phyloP scores from a whole-genome alignment of 169 alveolate genomes.

The Cystoisospora suis region DNA sequence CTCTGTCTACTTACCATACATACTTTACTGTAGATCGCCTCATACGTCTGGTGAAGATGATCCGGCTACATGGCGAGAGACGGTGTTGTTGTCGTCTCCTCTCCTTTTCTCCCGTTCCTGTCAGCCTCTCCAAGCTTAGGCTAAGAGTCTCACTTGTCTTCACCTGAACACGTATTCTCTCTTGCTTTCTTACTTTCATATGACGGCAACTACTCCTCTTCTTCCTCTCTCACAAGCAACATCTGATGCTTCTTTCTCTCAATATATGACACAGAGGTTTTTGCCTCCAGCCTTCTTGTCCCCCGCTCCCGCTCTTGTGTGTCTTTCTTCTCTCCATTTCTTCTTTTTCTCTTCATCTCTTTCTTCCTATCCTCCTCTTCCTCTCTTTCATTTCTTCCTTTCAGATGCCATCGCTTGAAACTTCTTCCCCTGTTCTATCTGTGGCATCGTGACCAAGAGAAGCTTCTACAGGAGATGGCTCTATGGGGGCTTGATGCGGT shows the following conservation, averaged over 20 bases:
- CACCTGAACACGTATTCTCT: no score
- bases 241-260: no score
- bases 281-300: no score
- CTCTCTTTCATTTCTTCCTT: background rate
- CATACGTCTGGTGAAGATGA: no score
- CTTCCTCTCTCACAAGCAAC: no score
- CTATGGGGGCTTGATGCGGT: conserved; percentile 64
- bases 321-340: background rate
- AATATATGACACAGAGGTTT: no score
- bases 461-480: conserved; percentile 57
- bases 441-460: conserved; percentile 55
- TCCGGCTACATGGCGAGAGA: no score
- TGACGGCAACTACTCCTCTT: no score
- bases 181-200: no score
- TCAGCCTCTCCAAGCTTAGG: conserved; percentile 1
- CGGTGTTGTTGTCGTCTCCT: no score
- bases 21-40: background rate
- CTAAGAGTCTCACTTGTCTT: no score
- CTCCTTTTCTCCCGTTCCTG: background rate
- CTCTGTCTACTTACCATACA: background rate
- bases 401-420: conserved; percentile 42
- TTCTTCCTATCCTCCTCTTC: background rate
- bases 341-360: background rate
- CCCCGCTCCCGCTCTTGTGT: background rate
- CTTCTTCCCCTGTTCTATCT: conserved; percentile 45